phyloP scores from a whole-genome alignment of 2,329 filamentous ascomycete genomes.

The Penicillium sp. region DNA sequence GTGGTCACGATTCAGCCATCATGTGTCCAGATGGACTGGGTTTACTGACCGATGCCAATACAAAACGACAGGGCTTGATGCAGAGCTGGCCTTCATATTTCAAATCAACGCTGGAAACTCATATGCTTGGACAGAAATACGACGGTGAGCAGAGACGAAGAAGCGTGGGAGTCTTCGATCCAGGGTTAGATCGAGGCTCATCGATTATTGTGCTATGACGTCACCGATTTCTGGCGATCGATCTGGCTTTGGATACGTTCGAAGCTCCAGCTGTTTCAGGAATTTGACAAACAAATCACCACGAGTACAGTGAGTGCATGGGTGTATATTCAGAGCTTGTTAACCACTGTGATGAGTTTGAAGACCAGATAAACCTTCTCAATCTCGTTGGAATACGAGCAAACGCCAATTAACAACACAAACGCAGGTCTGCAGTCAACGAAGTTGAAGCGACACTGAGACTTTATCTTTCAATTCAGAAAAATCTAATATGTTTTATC shows the following conservation, averaged over 20 bases:
- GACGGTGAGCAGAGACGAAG: not conserved
- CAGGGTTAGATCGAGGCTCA: not conserved
- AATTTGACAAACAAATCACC: not conserved
- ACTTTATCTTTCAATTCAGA: too few species aligned
- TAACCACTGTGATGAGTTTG: too few species aligned
- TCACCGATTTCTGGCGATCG: not conserved
- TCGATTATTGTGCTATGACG: not conserved
- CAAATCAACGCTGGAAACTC: not conserved
- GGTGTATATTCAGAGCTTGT: too few species aligned
- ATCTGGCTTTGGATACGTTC: not conserved
- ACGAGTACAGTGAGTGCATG: too few species aligned
- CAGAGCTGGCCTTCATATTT: constrained; percentile 10
- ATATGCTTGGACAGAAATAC: not conserved
- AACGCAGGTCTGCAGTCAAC: too few species aligned
- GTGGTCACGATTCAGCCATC: not conserved
- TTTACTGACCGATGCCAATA: constrained; percentile 63
- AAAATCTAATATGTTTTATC: not conserved
- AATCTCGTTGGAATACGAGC: too few species aligned
- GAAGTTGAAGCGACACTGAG: too few species aligned
- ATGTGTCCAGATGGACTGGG: not conserved
- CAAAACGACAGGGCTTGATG: constrained; percentile 52
- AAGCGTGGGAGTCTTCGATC: not conserved
- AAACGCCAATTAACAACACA: too few species aligned
- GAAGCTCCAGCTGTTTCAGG: not conserved
- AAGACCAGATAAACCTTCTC: too few species aligned